Evolutionary conservation across 176 grass and related monocot species (phyloP), one percentile per base, ranked within the genome.

Genomic region (Rhynchospora pubera): DNA sequence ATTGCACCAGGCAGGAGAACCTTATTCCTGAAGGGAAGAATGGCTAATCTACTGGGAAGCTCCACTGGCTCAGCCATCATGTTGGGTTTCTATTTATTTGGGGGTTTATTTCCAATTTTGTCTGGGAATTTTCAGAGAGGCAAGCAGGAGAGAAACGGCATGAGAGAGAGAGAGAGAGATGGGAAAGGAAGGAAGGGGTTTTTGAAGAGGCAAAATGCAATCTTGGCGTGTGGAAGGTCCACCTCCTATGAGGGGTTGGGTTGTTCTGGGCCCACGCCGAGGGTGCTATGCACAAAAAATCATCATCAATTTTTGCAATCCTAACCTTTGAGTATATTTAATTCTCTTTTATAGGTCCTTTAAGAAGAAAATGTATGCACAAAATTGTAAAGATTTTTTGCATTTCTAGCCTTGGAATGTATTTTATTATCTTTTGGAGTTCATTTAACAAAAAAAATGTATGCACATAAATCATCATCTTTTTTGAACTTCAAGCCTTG

Each of bases 1-100:
- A 99, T 93, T 85, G 97, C 93, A 50, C 97, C 97, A 9, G 91
- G 93, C 48, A 99, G 82, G 60, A 99, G 91, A 66, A 99, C 93
- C 84, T 95, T 95, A 86, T 99, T 99, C 74, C 91, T 86, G 93
- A 99, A 99, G 9, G 93, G 91, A 56, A 99, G 91, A 81, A 99
- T 96, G 45, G 93, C 97, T 52, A 96, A 91, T 72, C 93, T 88
- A 43, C 93, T 79, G 14, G 93, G 97, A 7, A 99, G 89, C 76
- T 95, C 93, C 77, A 99, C 89, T 81, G 85, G 55, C 60, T 85
- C 23, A 73, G 90, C 96, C 82, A 86, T 85, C 96, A 95, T 99
- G 80, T 51, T 75, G 79, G 5, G 28, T 30, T 39, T 59, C 44
- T 56, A n/a, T 42, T 10, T 10, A 53, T 13, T 46, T 19, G 8